Evolutionary conservation across 192 early-diverging fungal genomes (phyloP).

Genomic region (Backusella circina): DNA sequence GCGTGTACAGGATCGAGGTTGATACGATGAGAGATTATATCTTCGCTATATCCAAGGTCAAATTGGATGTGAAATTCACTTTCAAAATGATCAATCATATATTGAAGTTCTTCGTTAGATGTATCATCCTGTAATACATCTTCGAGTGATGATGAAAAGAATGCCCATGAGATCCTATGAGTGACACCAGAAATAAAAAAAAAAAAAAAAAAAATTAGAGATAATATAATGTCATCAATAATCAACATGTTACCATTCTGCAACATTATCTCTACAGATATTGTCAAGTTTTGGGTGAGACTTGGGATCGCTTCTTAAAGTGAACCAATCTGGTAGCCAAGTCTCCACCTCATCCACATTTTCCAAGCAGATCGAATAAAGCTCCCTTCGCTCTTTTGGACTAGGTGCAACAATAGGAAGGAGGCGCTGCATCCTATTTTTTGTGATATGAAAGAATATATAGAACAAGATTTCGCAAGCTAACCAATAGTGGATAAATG

Average conservation of each 20-base stretch:
- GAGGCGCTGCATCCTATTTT: conserved; percentile 25
- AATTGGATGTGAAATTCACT: conserved; percentile 8
- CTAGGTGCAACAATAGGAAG: not conserved
- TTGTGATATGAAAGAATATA: conserved; percentile 25
- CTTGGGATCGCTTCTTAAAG: not conserved
- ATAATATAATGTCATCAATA: not conserved
- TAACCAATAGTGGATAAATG: conserved; percentile 31
- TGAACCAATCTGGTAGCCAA: conserved; percentile 27
- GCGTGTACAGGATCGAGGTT: conserved; percentile 33
- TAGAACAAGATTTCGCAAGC: conserved; percentile 26
- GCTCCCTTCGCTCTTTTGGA: conserved; percentile 8
- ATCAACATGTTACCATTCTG: conserved; percentile 25
- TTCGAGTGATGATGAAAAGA: conserved; percentile 15
- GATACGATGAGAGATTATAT: conserved; percentile 17
- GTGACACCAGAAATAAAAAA: not conserved
- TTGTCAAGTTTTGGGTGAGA: not conserved
- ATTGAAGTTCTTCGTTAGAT: conserved; percentile 2
- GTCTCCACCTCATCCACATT: conserved; percentile 8
- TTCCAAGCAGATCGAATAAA: conserved; percentile 16
- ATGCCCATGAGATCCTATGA: conserved; percentile 29
- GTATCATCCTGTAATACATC: not conserved
- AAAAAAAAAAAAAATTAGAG: not conserved
- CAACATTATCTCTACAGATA: conserved; percentile 24
- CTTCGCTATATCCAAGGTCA: conserved; percentile 18
- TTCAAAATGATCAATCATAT: conserved; percentile 21